phyloP scores from a whole-genome alignment of 169 alveolate species.

The Plasmodium chabaudi region DNA sequence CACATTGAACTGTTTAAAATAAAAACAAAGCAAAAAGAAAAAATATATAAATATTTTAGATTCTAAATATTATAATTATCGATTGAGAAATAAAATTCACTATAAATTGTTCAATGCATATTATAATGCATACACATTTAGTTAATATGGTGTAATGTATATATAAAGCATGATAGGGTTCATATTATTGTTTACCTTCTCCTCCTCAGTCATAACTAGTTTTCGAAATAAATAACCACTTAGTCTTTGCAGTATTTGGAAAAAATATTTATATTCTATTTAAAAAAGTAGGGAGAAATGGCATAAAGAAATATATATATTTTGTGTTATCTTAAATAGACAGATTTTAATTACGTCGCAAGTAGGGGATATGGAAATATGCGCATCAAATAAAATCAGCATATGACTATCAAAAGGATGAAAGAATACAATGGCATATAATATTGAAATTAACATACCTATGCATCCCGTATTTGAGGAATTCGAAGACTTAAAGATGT shows the following conservation, averaged over 20 bases:
- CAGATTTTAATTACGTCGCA: neutral
- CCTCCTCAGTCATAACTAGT: slow-evolving; percentile 70
- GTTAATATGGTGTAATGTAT: too few species aligned
- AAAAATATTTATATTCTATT: slow-evolving; percentile 55
- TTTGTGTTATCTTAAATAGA: too few species aligned
- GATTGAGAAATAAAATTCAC: too few species aligned
- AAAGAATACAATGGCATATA: neutral
- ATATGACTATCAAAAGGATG: too few species aligned
- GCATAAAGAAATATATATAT: too few species aligned
- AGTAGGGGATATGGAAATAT: neutral
- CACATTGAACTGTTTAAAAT: slow-evolving; percentile 42
- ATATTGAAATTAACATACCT: slow-evolving; percentile 17
- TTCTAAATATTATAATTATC: too few species aligned
- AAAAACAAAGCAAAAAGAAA: neutral
- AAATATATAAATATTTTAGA: neutral
- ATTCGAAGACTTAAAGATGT: slow-evolving; percentile 46
- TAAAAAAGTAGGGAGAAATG: neutral
- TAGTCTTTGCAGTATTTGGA: slow-evolving; percentile 46
- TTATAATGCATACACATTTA: too few species aligned
- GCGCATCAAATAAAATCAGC: neutral
- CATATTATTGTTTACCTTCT: slow-evolving; percentile 17
- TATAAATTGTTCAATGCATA: too few species aligned
- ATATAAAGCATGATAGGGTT: too few species aligned
- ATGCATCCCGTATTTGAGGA: slow-evolving; percentile 21
- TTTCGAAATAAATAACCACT: slow-evolving; percentile 65